Evolutionary conservation across 129 eudicot genomes (phyloP).

Genomic region (Rutidosis leptorrhynchoides): DNA sequence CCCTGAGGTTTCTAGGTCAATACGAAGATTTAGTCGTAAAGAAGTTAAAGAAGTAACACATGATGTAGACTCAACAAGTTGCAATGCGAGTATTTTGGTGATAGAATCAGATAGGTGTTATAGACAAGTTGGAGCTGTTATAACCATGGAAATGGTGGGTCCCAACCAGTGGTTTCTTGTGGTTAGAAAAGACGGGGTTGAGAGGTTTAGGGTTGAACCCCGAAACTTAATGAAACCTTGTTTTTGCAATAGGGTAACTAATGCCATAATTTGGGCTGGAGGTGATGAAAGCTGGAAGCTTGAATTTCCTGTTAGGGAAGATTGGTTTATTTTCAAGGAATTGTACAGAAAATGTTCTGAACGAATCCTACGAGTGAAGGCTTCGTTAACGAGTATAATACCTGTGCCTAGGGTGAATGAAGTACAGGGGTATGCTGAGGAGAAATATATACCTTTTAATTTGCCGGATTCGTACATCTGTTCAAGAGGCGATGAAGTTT

Average conservation of each 20-base stretch:
- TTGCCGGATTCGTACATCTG: slow-evolving; percentile 66
- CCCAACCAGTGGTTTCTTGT: slow-evolving; percentile 63
- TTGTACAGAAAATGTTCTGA: slow-evolving; percentile 65
- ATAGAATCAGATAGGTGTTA: slow-evolving; percentile 63
- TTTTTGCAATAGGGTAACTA: slow-evolving; percentile 61
- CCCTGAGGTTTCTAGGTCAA: slow-evolving; percentile 29
- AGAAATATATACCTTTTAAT: slow-evolving; percentile 31
- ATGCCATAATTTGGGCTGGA: slow-evolving; percentile 53
- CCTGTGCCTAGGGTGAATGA: slow-evolving; percentile 81
- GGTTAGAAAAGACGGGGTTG: slow-evolving; percentile 44
- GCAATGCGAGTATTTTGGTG: slow-evolving; percentile 62
- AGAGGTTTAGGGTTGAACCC: slow-evolving; percentile 40
- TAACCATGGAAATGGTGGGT: slow-evolving; percentile 45
- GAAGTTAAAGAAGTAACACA: slow-evolving; percentile 38
- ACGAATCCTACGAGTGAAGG: slow-evolving; percentile 35
- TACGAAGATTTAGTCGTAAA: slow-evolving; percentile 24
- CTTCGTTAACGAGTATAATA: slow-evolving; percentile 38
- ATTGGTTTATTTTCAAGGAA: slow-evolving; percentile 78
- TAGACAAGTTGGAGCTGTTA: slow-evolving; percentile 57
- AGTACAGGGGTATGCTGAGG: slow-evolving; percentile 36
- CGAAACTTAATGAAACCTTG: slow-evolving; percentile 58
- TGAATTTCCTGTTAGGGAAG: slow-evolving; percentile 66
- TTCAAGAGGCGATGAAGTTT: slow-evolving; percentile 64
- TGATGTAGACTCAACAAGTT: slow-evolving; percentile 40
- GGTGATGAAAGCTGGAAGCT: slow-evolving; percentile 59